phyloP scores from a whole-genome alignment of 305 asterid species.

The Fraxinus sp. region DNA sequence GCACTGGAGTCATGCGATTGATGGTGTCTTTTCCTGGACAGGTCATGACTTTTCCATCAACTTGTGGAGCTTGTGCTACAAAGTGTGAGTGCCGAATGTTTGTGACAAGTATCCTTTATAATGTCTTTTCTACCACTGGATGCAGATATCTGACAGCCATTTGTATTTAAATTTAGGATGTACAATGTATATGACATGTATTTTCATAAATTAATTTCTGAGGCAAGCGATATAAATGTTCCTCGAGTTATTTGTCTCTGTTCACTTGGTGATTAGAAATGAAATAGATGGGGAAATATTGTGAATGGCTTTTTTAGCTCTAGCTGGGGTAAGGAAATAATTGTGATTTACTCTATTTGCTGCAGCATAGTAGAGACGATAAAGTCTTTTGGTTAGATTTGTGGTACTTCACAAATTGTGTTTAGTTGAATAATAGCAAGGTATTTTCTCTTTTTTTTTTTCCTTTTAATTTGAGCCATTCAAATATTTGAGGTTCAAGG shows the following conservation, averaged over 20 bases:
- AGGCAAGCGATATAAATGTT: neutral
- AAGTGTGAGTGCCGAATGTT: constrained; percentile 83
- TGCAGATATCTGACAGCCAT: neutral
- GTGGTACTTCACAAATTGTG: neutral
- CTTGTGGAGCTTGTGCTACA: constrained; percentile 80
- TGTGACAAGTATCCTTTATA: constrained; percentile 79
- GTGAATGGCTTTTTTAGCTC: neutral
- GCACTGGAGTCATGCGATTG: neutral
- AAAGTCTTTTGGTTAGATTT: neutral
- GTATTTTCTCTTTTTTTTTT: neutral
- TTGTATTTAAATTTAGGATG: neutral
- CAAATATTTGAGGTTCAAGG: neutral
- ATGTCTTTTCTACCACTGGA: neutral
- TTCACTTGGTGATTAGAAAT: neutral
- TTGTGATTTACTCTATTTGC: neutral
- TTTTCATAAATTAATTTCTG: neutral
- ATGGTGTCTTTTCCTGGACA: constrained; percentile 26
- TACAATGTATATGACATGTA: neutral
- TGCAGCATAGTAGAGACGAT: neutral
- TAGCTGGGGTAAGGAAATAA: neutral
- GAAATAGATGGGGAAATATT: neutral
- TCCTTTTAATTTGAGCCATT: neutral
- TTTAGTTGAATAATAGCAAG: neutral
- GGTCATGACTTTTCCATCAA: constrained; percentile 93
- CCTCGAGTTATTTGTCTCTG: neutral